phyloP scores from a whole-genome alignment of 2,329 filamentous ascomycete species.

The Penicillium sp. region DNA sequence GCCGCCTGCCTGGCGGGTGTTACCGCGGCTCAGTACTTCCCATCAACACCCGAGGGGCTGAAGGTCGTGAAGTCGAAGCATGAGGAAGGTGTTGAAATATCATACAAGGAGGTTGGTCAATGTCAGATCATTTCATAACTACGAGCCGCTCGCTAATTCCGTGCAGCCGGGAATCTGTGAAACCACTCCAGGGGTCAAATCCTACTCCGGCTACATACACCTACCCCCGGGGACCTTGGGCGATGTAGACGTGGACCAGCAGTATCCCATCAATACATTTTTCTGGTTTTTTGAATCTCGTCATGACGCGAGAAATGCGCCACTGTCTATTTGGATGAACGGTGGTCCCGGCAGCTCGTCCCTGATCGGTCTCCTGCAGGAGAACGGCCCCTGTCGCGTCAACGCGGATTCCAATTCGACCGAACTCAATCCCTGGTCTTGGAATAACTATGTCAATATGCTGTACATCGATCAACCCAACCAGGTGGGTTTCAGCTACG shows the following conservation, averaged over 20 bases:
- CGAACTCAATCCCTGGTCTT: constrained; percentile 59
- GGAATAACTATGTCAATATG: constrained; percentile 65
- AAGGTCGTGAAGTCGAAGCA: constrained; percentile 45
- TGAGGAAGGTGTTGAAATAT: constrained; percentile 45
- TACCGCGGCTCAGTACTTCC: constrained; percentile 39
- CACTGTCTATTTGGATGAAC: constrained; percentile 63
- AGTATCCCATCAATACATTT: constrained; percentile 63
- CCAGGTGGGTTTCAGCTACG: constrained; percentile 61
- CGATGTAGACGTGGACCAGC: constrained; percentile 45
- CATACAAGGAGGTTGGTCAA: constrained; percentile 46
- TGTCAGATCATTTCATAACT: not conserved
- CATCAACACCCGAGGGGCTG: constrained; percentile 42
- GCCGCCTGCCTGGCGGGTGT: constrained; percentile 18
- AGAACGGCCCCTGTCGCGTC: constrained; percentile 55
- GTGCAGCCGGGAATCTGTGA: constrained; percentile 54
- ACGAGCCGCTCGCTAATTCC: not conserved
- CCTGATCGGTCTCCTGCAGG: constrained; percentile 57
- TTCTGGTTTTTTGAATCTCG: constrained; percentile 66
- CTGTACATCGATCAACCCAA: constrained; percentile 70
- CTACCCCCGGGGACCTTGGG: constrained; percentile 50
- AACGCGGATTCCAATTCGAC: constrained; percentile 54
- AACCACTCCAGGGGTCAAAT: constrained; percentile 56
- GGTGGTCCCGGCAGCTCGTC: constrained; percentile 61
- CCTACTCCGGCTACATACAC: constrained; percentile 62
- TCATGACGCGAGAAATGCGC: constrained; percentile 53